Conservation (phyloP, 2,329 filamentous ascomycete species). For the Fusarium citri region DNA sequence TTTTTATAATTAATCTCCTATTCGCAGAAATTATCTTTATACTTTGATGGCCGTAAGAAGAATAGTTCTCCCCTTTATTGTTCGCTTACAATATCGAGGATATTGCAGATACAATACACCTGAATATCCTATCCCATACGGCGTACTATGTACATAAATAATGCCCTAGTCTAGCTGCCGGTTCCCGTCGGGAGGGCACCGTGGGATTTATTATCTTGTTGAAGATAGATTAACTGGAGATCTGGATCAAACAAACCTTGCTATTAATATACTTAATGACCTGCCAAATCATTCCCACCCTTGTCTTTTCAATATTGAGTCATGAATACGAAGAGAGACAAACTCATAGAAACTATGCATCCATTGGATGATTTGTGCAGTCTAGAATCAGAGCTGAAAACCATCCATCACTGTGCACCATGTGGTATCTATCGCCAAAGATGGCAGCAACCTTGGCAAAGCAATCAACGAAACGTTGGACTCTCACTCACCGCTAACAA, state of each 20-base stretch:
- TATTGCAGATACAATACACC: background rate
- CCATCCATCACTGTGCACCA: background rate
- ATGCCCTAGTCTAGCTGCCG: background rate
- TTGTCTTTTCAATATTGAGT: background rate
- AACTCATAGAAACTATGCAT: background rate
- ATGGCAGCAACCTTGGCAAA: constrained; percentile 20
- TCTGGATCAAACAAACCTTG: constrained; percentile 25
- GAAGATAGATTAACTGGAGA: constrained; percentile 27
- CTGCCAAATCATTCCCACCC: background rate
- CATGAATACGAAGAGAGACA: background rate
- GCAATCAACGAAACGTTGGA: constrained; percentile 10
- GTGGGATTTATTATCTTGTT: constrained; percentile 14
- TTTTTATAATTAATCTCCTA: background rate
- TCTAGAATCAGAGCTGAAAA: constrained; percentile 1
- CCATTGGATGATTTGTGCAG: background rate
- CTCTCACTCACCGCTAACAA: constrained; percentile 18
- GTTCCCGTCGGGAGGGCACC: constrained; percentile 13
- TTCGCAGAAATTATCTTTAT: background rate
- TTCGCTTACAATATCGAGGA: background rate
- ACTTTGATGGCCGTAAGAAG: background rate
- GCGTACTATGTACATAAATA: background rate
- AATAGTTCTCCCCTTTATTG: background rate
- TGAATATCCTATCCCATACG: background rate
- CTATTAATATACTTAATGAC: constrained; percentile 4
- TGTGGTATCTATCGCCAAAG: background rate